A percentile compares a stretch with the other conserved stretches of the same genome.
These are phyloP conservation scores for Ogataea pilisensis DNA, from an alignment of 805 yeast genomes.

Conservation along the genomic window DNA sequence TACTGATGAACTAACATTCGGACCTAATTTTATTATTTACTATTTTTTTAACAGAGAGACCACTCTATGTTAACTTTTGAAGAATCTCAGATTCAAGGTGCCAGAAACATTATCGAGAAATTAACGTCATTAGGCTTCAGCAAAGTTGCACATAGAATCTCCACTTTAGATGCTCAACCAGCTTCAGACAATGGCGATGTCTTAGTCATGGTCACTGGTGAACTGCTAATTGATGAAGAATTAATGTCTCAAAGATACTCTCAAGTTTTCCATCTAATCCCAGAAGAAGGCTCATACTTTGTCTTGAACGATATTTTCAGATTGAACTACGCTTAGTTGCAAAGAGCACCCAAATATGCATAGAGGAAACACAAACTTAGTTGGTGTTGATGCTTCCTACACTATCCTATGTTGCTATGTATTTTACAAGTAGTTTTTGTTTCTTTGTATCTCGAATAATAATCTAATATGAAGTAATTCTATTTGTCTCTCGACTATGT, in stretches of 20 bases:
- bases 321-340: conserved; percentile 68
- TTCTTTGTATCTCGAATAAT: too few relatives aligned
- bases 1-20: conserved; percentile 7
- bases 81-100: conserved; percentile 91
- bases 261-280: conserved; percentile 94
- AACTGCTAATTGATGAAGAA: conserved; percentile 88
- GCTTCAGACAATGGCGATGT: conserved; percentile 91
- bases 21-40: background rate
- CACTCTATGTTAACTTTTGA: conserved; percentile 98
- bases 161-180: conserved; percentile 97
- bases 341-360: too few relatives aligned
- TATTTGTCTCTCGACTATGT: too few relatives aligned
- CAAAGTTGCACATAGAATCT: conserved; percentile 89
- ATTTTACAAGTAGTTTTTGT: too few relatives aligned
- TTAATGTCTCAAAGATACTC: conserved; percentile 94
- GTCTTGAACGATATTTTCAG: conserved; percentile 97
- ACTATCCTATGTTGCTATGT: too few relatives aligned
- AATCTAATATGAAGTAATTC: too few relatives aligned
- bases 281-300: conserved; percentile 86
- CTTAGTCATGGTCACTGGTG: conserved; percentile 97
- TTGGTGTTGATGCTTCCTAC: background rate
- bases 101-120: conserved; percentile 88
- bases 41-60: conserved; percentile 51
- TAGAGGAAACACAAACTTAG: background rate
- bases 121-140: conserved; percentile 84